These are phyloP conservation scores for Wallemia hederae DNA, from an alignment of 1,284 basidiomycete genomes.

Conservation along the genomic window DNA sequence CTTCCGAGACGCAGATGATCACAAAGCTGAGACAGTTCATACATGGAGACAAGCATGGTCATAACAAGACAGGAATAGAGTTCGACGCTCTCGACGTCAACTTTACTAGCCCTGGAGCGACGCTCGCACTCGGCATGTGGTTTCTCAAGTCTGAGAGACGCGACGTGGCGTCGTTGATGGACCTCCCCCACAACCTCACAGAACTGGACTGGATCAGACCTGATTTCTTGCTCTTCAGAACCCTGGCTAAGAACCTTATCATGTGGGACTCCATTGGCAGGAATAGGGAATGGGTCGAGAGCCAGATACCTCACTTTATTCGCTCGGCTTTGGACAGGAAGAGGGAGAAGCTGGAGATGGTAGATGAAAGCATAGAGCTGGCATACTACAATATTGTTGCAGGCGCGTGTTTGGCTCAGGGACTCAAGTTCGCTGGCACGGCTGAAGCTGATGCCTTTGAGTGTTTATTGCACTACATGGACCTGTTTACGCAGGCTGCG, in stretches of 20 bases:
- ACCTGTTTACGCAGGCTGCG: slow-evolving; percentile 26
- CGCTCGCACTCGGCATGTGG: slow-evolving; percentile 69
- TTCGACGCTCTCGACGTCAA: slow-evolving; percentile 28
- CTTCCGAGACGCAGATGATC: slow-evolving; percentile 37
- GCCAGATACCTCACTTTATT: slow-evolving; percentile 43
- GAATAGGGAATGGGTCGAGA: slow-evolving; percentile 43
- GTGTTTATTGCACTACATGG: slow-evolving; percentile 49
- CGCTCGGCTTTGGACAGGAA: slow-evolving; percentile 27
- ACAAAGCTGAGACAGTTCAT: slow-evolving; percentile 36
- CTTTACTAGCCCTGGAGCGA: slow-evolving; percentile 64
- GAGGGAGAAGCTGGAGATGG: slow-evolving; percentile 10
- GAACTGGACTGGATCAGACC: slow-evolving; percentile 63
- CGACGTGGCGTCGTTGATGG: slow-evolving; percentile 57
- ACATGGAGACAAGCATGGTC: slow-evolving; percentile 28
- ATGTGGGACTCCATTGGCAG: slow-evolving; percentile 58
- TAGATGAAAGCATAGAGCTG: slow-evolving; percentile 49
- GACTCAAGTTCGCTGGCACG: slow-evolving; percentile 75
- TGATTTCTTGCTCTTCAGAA: slow-evolving; percentile 52
- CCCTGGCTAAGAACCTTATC: slow-evolving; percentile 47
- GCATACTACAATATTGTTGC: slow-evolving; percentile 69
- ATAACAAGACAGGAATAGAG: slow-evolving; percentile 4
- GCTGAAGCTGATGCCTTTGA: slow-evolving; percentile 59
- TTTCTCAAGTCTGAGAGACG: slow-evolving; percentile 55
- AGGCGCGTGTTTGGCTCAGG: slow-evolving; percentile 70
- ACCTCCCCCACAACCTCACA: slow-evolving; percentile 46